Evolutionary conservation across 306 rosid genomes (phyloP).

Genomic region (Dalbergia cochinchinensis): DNA sequence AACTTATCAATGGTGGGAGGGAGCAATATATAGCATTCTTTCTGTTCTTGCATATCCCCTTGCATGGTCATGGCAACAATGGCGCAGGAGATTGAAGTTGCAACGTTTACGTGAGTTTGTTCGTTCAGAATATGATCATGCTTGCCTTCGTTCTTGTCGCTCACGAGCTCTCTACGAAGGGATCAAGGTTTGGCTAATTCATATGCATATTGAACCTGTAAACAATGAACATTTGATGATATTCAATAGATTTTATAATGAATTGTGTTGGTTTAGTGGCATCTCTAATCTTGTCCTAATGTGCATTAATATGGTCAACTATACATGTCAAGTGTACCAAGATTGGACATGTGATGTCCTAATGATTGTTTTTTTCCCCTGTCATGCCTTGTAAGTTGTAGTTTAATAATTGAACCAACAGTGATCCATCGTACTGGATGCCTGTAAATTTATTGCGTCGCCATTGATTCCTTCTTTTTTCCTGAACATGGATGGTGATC

Average conservation of each 20-base stretch:
- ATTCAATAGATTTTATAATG: conserved; percentile 18
- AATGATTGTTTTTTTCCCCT: background rate
- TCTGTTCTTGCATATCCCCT: conserved; percentile 85
- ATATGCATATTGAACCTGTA: conserved; percentile 21
- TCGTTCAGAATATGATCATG: conserved; percentile 95
- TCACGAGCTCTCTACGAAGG: conserved; percentile 99
- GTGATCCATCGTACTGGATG: conserved; percentile 13
- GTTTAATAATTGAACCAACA: background rate
- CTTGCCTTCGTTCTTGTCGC: conserved; percentile 95
- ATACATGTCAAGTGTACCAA: background rate
- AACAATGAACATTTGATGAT: conserved; percentile 20
- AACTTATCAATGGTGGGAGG: conserved; percentile 99
- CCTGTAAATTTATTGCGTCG: conserved; percentile 20
- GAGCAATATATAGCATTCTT: conserved; percentile 83
- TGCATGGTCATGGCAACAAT: conserved; percentile 98
- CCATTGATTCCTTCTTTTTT: conserved; percentile 31
- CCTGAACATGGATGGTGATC: background rate
- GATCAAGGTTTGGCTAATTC: conserved; percentile 76
- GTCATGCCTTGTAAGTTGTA: background rate
- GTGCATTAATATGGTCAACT: conserved; percentile 36
- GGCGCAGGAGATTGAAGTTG: conserved; percentile 88
- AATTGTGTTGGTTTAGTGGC: conserved; percentile 34
- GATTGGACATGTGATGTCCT: conserved; percentile 3
- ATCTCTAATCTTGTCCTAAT: background rate
- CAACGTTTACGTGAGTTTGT: conserved; percentile 94